These are phyloP conservation scores for Acanthochlamys bracteata DNA, from an alignment of 106 monocot genomes.

Conservation along the genomic window DNA sequence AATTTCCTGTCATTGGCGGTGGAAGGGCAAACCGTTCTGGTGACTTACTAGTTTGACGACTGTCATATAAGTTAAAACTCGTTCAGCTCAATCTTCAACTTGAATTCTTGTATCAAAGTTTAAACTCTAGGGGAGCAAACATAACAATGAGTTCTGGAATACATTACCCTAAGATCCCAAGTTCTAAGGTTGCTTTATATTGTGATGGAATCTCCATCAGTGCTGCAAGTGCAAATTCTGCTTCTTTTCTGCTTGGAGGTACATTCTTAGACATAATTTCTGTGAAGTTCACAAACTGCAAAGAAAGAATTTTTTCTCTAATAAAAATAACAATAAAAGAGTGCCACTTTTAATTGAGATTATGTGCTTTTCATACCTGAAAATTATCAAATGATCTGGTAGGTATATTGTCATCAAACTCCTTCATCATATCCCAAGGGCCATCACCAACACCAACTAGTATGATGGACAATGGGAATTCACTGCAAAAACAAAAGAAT, in stretches of 20 bases:
- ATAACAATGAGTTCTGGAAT: neutral
- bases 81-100: neutral
- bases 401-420: constrained; percentile 97
- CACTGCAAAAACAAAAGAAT: constrained; percentile 27
- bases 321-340: neutral
- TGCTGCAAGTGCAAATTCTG: constrained; percentile 74
- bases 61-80: constrained; percentile 8
- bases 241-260: constrained; percentile 55
- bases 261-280: constrained; percentile 73
- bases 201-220: constrained; percentile 93
- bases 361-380: constrained; percentile 30
- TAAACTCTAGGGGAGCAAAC: neutral
- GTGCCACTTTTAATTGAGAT: neutral
- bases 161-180: constrained; percentile 69
- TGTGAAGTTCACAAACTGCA: constrained; percentile 94
- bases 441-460: constrained; percentile 99
- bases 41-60: constrained; percentile 32
- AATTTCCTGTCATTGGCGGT: constrained; percentile 38
- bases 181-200: constrained; percentile 82
- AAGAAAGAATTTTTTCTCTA: neutral
- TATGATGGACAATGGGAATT: constrained; percentile 83
- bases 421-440: constrained; percentile 91
- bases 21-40: constrained; percentile 75
- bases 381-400: constrained; percentile 68
- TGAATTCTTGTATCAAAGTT: neutral